A percentile compares a stretch with the other conserved stretches of the same genome.
Evolutionary conservation across 1,284 basidiomycete genomes (phyloP).

Genomic region (Cryptococcus hybrid): DNA sequence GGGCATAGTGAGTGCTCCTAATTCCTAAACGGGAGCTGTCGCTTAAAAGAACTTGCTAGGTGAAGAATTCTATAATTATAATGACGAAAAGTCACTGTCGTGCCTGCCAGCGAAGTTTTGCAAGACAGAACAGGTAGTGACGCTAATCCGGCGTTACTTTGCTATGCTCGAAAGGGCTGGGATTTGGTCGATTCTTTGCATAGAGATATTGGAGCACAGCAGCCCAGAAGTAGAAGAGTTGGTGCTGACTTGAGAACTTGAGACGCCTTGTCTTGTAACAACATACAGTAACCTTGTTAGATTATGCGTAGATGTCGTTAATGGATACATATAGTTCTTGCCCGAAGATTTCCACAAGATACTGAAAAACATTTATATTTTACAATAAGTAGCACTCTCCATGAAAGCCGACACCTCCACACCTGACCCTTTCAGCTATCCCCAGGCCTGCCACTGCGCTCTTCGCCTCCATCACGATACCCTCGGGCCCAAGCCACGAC

Average conservation of each 20-base stretch:
- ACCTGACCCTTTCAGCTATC: constrained; percentile 22
- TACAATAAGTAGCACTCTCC: constrained; percentile 43
- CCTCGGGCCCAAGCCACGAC: constrained; percentile 45
- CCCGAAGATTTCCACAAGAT: neutral
- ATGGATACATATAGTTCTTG: no score
- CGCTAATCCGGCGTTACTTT: constrained; percentile 49
- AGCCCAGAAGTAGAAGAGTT: neutral
- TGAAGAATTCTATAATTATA: constrained; percentile 92
- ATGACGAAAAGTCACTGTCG: constrained; percentile 74
- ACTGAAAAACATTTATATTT: neutral
- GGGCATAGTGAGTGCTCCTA: constrained; percentile 33
- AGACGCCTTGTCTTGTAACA: neutral
- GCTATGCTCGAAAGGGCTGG: constrained; percentile 46
- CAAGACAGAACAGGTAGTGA: constrained; percentile 43
- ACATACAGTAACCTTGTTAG: no score
- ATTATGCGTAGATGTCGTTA: no score
- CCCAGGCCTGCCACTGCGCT: constrained; percentile 38
- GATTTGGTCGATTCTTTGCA: constrained; percentile 42
- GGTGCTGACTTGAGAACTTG: neutral
- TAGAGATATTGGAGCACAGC: constrained; percentile 25
- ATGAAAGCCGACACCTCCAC: constrained; percentile 39
- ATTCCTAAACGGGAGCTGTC: neutral
- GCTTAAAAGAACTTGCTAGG: constrained; percentile 34
- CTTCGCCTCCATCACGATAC: constrained; percentile 39
- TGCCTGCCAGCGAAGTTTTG: constrained; percentile 40